Percentiles rank a stretch among this genome's conserved stretches.
Evolutionary conservation across 345 rosid genomes (phyloP).

Genomic region (Salix suchowensis): DNA sequence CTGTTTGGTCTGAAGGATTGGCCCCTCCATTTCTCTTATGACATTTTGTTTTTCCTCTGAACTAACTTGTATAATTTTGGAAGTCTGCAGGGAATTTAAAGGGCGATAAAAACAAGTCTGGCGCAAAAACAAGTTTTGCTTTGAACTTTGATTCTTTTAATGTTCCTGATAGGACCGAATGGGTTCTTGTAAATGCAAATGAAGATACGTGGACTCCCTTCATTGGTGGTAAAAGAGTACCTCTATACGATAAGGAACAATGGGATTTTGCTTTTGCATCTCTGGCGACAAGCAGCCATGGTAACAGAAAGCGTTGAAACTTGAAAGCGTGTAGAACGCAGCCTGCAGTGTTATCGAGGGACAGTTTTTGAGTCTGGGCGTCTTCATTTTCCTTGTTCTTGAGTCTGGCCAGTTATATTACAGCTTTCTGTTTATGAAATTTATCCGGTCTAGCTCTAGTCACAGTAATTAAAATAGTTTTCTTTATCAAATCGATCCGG

Average conservation of each 20-base stretch:
- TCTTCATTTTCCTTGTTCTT: background rate
- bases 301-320: background rate
- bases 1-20: background rate
- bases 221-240: conserved; percentile 36
- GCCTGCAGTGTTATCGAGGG: background rate
- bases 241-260: conserved; percentile 29
- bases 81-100: conserved; percentile 34
- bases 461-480: too few relatives aligned
- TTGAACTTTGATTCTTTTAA: conserved; percentile 43
- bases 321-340: background rate
- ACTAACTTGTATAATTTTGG: background rate
- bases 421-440: background rate
- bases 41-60: background rate
- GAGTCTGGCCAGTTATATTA: background rate
- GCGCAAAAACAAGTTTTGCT: conserved; percentile 4
- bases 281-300: conserved; percentile 16
- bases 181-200: conserved; percentile 38
- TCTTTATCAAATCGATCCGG: background rate
- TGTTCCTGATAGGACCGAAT: conserved; percentile 51
- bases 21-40: background rate
- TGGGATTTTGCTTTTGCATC: conserved; percentile 50
- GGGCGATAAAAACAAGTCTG: conserved; percentile 24
- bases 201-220: conserved; percentile 49
- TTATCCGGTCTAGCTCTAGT: background rate
- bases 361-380: background rate